Evolutionary conservation across 164 flowering plant genomes (phyloP), one percentile per base, ranked within the genome.

Genomic region (Vitis amurensis): DNA sequence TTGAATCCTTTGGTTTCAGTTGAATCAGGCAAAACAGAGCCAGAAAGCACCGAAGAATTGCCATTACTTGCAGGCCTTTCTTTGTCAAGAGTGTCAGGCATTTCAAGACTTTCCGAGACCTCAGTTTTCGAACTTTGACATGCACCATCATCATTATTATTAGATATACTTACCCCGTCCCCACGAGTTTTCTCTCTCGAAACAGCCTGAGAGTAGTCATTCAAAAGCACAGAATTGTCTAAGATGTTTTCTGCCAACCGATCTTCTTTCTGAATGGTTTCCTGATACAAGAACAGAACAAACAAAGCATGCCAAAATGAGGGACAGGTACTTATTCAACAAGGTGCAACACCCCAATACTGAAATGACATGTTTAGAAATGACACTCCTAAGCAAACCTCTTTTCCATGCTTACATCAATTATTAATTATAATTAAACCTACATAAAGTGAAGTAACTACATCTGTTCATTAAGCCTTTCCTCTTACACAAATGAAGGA

Each of bases 1-100:
- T 89, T 92, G 50, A 65, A 74, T 17, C 83, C 90, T 71, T 75
- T 74, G 0, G 69, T 47, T 71, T 79, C 85, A 76, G 61, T 62
- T 51, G 60, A 68, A 55, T 78, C 77, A 68, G 74, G 68, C n/a
- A 68, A 71, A 53, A 64, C 52, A 44, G 80, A 71, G 58, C 71
- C 80, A 70, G 70, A 70, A 67, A 69, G 61, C 65, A 70, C 77
- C 44, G 76, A 65, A 23, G 79, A 59, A 73, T 66, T 68, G 50
- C 79, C 79, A 71, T 81, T 74, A 31, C 37, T 60, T 58, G 66
- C 49, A 59, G 51, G 44, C 66, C 48, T 68, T 64, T 73, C 84
- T n/a, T 64, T 52, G 51, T 69, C 76, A n/a, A 69, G 50, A 61
- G 66, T 58, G 52, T 49, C 57, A 56, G 72, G 73, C 57, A 67